Evolutionary conservation across 139 green algal genomes (phyloP).

Genomic region (Bryopsis sp.): DNA sequence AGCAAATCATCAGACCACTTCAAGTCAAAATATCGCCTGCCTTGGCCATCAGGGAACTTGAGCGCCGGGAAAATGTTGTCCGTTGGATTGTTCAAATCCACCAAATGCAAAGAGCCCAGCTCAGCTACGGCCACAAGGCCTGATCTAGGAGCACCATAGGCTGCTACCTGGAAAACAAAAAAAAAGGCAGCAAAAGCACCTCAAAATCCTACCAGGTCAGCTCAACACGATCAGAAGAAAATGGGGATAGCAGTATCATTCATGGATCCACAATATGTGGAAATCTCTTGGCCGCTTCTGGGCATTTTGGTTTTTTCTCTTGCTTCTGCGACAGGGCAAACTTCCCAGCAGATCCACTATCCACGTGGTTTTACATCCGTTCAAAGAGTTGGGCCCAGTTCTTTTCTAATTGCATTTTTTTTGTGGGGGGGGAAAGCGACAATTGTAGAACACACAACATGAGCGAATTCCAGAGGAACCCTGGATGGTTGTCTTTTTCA

Average conservation of each 20-base stretch:
- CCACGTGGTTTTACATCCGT: too few species aligned
- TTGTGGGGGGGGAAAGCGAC: not conserved
- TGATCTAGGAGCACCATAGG: not conserved
- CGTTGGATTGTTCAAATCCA: not conserved
- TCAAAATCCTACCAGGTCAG: not conserved
- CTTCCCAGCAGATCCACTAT: too few species aligned
- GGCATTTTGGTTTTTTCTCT: too few species aligned
- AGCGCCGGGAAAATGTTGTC: not conserved
- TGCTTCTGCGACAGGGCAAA: too few species aligned
- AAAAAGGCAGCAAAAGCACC: not conserved
- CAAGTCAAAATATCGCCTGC: not conserved
- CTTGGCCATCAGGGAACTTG: not conserved
- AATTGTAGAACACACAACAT: not conserved
- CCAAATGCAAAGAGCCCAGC: not conserved
- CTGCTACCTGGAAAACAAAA: not conserved
- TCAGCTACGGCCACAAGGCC: not conserved
- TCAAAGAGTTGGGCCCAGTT: too few species aligned
- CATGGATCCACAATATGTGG: too few species aligned
- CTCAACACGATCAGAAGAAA: not conserved
- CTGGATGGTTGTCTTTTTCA: not conserved
- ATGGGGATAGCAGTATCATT: not conserved
- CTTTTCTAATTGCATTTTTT: not conserved
- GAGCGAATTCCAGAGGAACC: not conserved
- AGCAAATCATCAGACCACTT: not conserved
- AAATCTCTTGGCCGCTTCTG: too few species aligned